Evolutionary conservation across 805 yeast genomes (phyloP).

Genomic region (Kazachstania kunashirensis): DNA sequence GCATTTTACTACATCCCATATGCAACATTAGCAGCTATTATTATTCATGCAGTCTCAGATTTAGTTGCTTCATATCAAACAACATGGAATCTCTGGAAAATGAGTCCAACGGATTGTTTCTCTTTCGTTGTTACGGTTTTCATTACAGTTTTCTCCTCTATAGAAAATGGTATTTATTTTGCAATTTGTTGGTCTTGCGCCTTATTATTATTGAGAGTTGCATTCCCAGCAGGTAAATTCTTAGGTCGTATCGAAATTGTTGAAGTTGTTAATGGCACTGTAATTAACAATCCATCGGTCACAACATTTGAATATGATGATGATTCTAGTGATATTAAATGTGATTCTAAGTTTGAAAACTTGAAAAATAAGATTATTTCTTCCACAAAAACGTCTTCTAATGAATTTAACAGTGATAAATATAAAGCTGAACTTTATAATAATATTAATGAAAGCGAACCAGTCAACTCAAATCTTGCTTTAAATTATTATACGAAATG

Average conservation of each 20-base stretch:
- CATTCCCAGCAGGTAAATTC: constrained; percentile 74
- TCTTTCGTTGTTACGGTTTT: constrained; percentile 66
- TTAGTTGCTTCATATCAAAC: constrained; percentile 61
- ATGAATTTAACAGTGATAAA: constrained; percentile 1
- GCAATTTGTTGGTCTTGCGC: constrained; percentile 81
- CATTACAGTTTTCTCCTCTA: constrained; percentile 64
- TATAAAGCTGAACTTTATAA: background rate
- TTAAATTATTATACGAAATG: constrained; percentile 49
- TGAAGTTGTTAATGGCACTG: constrained; percentile 54
- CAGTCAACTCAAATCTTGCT: constrained; percentile 4
- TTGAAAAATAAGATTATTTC: background rate
- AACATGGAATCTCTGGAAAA: constrained; percentile 59
- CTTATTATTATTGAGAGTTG: constrained; percentile 57
- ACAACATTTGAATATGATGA: background rate
- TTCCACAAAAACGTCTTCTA: background rate
- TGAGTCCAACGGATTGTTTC: constrained; percentile 63
- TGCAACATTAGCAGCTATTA: constrained; percentile 77
- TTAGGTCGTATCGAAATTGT: constrained; percentile 69
- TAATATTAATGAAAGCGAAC: background rate
- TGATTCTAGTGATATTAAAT: background rate
- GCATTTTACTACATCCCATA: constrained; percentile 87
- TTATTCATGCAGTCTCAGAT: constrained; percentile 89
- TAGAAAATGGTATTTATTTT: constrained; percentile 86
- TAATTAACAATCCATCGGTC: constrained; percentile 18
- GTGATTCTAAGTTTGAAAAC: background rate